A percentile compares a stretch with the other conserved stretches of the same genome.
phyloP scores from a whole-genome alignment of 345 rosid genomes.

The Tarenaya hassleriana region DNA sequence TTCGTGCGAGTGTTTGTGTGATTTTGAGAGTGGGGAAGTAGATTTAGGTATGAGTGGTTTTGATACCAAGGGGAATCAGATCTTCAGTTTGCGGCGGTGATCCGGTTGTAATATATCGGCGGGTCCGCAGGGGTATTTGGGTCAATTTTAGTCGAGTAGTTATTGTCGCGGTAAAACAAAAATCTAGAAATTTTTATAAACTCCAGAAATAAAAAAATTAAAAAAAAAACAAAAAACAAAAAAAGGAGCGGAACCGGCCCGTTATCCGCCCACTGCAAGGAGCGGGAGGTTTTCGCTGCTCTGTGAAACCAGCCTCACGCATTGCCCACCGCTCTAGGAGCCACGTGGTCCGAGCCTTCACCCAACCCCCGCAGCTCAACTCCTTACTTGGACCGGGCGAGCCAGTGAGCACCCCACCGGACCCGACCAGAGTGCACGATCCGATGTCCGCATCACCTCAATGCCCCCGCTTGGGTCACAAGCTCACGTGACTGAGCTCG shows the following conservation, averaged over 20 bases:
- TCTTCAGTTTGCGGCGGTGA: too few relatives aligned
- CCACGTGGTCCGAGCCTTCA: neutral
- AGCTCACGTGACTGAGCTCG: constrained; percentile 5
- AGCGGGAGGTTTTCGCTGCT: constrained; percentile 11
- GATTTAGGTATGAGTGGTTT: too few relatives aligned
- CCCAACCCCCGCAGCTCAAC: neutral
- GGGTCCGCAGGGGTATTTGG: too few relatives aligned
- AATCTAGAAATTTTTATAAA: too few relatives aligned
- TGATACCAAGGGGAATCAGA: too few relatives aligned
- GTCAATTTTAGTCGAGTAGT: too few relatives aligned
- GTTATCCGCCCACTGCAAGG: constrained; percentile 7
- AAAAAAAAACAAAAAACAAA: too few relatives aligned
- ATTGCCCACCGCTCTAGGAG: neutral
- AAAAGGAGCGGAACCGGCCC: neutral
- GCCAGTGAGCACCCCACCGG: constrained; percentile 2
- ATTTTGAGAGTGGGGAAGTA: too few relatives aligned
- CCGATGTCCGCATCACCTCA: neutral
- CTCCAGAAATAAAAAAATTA: too few relatives aligned
- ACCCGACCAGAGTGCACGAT: neutral
- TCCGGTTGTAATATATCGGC: too few relatives aligned
- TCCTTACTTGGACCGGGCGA: constrained; percentile 10
- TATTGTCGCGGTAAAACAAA: too few relatives aligned
- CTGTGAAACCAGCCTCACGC: constrained; percentile 19
- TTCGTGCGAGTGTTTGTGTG: too few relatives aligned
- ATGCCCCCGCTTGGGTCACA: constrained; percentile 11